Conservation (phyloP, 2,329 filamentous ascomycete genomes). For the Neodidymelliopsis sp. region DNA sequence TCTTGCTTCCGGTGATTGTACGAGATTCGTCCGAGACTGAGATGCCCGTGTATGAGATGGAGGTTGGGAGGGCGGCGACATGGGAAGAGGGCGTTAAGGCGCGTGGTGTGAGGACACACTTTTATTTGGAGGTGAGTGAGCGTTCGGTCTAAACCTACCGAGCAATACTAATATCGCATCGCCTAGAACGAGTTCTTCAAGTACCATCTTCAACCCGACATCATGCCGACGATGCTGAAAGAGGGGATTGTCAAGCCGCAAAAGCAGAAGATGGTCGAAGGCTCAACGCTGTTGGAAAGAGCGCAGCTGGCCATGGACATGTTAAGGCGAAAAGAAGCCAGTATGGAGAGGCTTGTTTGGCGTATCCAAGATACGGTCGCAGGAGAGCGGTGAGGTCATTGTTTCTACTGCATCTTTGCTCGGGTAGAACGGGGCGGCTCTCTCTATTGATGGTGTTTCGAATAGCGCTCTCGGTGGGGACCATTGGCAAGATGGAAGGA, state of each 20-base stretch:
- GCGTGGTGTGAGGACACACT: slow-evolving; percentile 64
- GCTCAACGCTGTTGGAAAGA: slow-evolving; percentile 51
- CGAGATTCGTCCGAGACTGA: slow-evolving; percentile 58
- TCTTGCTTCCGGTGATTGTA: slow-evolving; percentile 68
- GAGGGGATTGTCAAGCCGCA: slow-evolving; percentile 53
- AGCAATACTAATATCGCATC: slow-evolving; percentile 2
- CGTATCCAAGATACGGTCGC: slow-evolving; percentile 36
- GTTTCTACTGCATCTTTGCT: background rate
- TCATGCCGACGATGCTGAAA: slow-evolving; percentile 59
- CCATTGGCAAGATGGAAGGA: slow-evolving; percentile 9
- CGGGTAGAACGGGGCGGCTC: background rate
- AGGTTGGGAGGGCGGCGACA: slow-evolving; percentile 53
- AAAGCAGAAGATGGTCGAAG: slow-evolving; percentile 52
- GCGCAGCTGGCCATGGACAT: slow-evolving; percentile 54
- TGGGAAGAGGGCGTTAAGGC: slow-evolving; percentile 63
- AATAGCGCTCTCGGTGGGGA: slow-evolving; percentile 8
- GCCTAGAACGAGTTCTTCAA: slow-evolving; percentile 63
- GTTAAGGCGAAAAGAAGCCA: slow-evolving; percentile 54
- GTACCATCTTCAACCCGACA: slow-evolving; percentile 62
- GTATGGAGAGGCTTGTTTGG: slow-evolving; percentile 56
- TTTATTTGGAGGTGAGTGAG: slow-evolving; percentile 57
- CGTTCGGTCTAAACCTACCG: too few relatives aligned
- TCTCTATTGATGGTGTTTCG: slow-evolving; percentile 14
- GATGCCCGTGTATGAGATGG: slow-evolving; percentile 63
- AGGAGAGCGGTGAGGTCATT: slow-evolving; percentile 9